Evolutionary conservation across 208 protist species (phyloP).

Genomic region (Porcisia deanei): DNA sequence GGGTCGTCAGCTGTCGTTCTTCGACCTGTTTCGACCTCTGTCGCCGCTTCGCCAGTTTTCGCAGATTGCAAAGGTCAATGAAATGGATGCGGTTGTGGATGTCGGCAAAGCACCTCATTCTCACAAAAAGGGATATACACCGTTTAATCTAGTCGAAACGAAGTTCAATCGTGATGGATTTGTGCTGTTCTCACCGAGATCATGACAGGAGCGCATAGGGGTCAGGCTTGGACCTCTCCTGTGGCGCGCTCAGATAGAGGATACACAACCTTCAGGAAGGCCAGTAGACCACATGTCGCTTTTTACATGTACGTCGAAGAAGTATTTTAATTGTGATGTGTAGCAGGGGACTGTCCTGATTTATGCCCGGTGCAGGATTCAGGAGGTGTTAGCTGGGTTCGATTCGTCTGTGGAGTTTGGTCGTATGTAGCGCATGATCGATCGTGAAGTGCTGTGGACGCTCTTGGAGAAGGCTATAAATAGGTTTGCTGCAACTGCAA

Average conservation of each 20-base stretch:
- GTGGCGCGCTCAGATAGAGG: neutral
- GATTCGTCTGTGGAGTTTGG: slow-evolving; percentile 28
- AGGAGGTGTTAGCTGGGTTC: slow-evolving; percentile 23
- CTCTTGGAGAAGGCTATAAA: slow-evolving; percentile 21
- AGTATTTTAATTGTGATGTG: neutral
- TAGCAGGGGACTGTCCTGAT: slow-evolving; percentile 11
- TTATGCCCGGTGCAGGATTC: slow-evolving; percentile 16
- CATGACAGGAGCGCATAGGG: neutral
- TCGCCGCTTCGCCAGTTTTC: slow-evolving; percentile 31
- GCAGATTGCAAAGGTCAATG: neutral
- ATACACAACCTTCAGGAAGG: neutral
- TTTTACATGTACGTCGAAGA: slow-evolving; percentile 2
- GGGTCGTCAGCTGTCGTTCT: slow-evolving; percentile 36
- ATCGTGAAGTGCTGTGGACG: slow-evolving; percentile 15
- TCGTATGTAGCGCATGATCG: slow-evolving; percentile 31
- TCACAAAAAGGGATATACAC: neutral
- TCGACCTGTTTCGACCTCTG: slow-evolving; percentile 52
- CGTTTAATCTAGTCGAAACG: slow-evolving; percentile 32
- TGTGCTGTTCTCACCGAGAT: neutral
- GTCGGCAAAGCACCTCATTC: neutral
- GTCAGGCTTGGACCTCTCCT: neutral
- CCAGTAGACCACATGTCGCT: neutral
- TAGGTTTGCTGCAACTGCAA: slow-evolving; percentile 17
- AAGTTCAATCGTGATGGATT: slow-evolving; percentile 27
- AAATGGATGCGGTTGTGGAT: neutral